phyloP scores from a whole-genome alignment of 2,329 filamentous ascomycete species.

The Neospermospora avenae region DNA sequence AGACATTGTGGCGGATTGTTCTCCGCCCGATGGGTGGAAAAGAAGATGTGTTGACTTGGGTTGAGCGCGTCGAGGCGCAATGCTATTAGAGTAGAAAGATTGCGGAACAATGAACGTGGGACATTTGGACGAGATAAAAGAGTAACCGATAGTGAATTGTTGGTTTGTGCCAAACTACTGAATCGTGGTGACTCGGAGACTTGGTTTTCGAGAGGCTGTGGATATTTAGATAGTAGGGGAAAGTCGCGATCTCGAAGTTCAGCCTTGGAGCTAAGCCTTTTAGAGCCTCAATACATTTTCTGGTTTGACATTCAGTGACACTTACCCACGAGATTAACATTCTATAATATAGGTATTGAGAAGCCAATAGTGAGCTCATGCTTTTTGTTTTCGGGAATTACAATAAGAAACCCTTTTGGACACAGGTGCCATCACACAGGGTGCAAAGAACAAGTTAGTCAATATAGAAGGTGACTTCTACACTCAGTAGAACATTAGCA shows the following conservation, averaged over 20 bases:
- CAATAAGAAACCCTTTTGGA: too few relatives aligned
- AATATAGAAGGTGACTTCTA: not conserved
- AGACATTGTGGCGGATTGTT: slow-evolving; percentile 24
- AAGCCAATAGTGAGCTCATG: not conserved
- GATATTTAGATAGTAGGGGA: not conserved
- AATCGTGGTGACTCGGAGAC: not conserved
- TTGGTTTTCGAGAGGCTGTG: not conserved
- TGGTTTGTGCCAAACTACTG: not conserved
- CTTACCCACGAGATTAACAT: not conserved
- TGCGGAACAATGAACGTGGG: slow-evolving; percentile 1
- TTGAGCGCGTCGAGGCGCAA: slow-evolving; percentile 18
- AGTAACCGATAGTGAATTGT: not conserved
- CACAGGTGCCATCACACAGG: too few relatives aligned
- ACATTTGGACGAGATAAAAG: slow-evolving; percentile 14
- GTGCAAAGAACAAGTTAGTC: too few relatives aligned
- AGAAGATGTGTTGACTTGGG: slow-evolving; percentile 5
- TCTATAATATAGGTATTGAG: not conserved
- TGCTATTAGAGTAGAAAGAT: not conserved
- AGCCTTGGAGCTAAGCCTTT: not conserved
- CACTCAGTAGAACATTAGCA: not conserved
- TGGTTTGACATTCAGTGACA: not conserved
- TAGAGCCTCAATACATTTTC: not conserved
- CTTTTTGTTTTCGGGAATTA: too few relatives aligned
- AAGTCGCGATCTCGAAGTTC: not conserved
- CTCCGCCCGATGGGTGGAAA: not conserved